phyloP scores from a whole-genome alignment of 2,329 filamentous ascomycete species.

The Hypomyces perniciosus region DNA sequence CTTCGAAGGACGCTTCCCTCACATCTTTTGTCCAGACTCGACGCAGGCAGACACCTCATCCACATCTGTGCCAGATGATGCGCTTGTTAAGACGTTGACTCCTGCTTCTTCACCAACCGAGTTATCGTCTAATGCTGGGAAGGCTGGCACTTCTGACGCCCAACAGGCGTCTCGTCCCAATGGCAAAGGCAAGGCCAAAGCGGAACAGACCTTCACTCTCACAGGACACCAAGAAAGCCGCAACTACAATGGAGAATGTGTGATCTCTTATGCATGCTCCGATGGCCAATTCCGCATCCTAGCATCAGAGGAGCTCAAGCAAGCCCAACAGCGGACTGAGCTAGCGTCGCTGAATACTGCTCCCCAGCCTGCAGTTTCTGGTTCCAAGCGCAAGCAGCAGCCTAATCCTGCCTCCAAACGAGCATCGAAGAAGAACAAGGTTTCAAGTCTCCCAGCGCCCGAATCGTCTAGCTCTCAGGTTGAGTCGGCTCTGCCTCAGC shows the following conservation, averaged over 20 bases:
- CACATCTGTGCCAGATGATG: no score
- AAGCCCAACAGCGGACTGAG: not conserved
- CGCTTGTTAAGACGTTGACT: not conserved
- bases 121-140: no score
- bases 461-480: no score
- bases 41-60: no score
- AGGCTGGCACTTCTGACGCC: no score
- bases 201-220: not conserved
- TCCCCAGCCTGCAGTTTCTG: not conserved
- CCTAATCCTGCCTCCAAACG: not conserved
- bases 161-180: not conserved
- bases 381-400: not conserved
- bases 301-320: not conserved
- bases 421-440: not conserved
- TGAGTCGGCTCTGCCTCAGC: no score
- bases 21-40: no score
- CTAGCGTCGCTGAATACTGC: no score
- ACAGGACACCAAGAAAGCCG: not conserved
- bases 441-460: not conserved
- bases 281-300: constrained; percentile 1
- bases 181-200: not conserved
- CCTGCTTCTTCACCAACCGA: not conserved
- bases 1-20: no score
- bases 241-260: not conserved
- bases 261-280: not conserved